A percentile compares a stretch with the other conserved stretches of the same genome.
Conservation (phyloP, 2,329 filamentous ascomycete species). For the Trichoderma sp. region DNA sequence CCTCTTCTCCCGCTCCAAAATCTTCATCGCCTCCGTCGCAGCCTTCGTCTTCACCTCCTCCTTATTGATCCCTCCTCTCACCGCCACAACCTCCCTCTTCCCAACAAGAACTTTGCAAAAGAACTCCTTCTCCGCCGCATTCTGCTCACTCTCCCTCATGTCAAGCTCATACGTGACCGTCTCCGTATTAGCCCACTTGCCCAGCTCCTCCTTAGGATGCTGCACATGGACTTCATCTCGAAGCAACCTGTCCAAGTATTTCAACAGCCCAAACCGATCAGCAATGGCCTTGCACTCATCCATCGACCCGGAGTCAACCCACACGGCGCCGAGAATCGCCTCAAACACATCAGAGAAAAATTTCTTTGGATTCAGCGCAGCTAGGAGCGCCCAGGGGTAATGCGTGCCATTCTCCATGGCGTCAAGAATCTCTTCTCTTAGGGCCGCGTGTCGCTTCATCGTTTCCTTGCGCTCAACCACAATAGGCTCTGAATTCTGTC, state of each 20-base stretch:
- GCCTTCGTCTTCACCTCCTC: constrained; percentile 56
- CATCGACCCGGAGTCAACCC: constrained; percentile 71
- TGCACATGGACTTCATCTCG: constrained; percentile 53
- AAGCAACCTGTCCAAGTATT: constrained; percentile 60
- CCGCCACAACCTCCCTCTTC: constrained; percentile 43
- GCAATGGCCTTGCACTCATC: constrained; percentile 59
- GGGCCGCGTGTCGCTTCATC: constrained; percentile 42
- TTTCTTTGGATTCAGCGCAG: constrained; percentile 65
- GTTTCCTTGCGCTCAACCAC: constrained; percentile 44
- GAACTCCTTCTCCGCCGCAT: constrained; percentile 30
- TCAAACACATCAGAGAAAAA: constrained; percentile 84
- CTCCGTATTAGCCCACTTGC: constrained; percentile 51
- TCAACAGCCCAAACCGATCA: constrained; percentile 61
- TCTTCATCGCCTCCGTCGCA: constrained; percentile 48
- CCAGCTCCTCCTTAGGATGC: constrained; percentile 68
- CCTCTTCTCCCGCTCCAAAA: constrained; percentile 30
- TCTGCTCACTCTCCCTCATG: constrained; percentile 19
- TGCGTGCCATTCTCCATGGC: constrained; percentile 48
- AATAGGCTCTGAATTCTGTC: constrained; percentile 52
- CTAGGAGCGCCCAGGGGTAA: constrained; percentile 77
- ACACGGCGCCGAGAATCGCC: constrained; percentile 75
- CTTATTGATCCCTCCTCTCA: constrained; percentile 44
- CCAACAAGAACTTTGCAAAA: constrained; percentile 51
- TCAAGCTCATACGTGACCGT: constrained; percentile 53
- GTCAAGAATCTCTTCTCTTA: constrained; percentile 48